Evolutionary conservation across 495 filamentous ascomycete species (phyloP), one percentile per base, ranked within the genome.

Genomic region (Endocarpon pusillum): DNA sequence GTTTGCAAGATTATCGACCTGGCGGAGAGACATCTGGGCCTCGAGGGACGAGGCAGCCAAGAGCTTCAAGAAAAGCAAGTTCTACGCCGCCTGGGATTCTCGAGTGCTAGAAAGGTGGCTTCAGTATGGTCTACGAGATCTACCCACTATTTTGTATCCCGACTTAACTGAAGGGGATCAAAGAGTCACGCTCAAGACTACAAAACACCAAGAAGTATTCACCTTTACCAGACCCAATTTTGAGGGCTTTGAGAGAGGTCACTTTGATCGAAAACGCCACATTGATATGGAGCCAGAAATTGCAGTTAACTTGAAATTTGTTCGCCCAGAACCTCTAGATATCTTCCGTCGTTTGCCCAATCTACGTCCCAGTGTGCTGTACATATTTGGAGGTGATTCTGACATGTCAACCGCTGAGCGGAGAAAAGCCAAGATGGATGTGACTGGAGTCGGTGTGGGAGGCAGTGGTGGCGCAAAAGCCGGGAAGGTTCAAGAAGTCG

Each of bases 361-460:
- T 39, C 55, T 97, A 21, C 68, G 78, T 2, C 83, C 87, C 0
- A 75, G 72, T n/a, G 75, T 79, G 14, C 56, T 94, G 14, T 97
- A 84, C 55, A 58, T 94, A 30, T 84, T 86, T 50, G 87, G 73
- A 19, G 67, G 53, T 4, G 55, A 62, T 21, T 81, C 74, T 7
- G 51, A 69, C 4, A 62, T 94, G 41, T 78, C 70, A 17, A 23
- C 45, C 0, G 71, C 76, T 0, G 38, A 48, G 12, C 53, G 59
- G 55, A 54, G 57, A 17, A 50, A 54, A 6, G 58, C 59, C 21
- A 66, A 63, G 38, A 42, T 68, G 23, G 41, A 53, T 1, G 47
- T 44, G 11, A 69, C 65, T 0, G 65, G 65, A 0, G 54, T 43
- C 1, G 64, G 62, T 2, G 36, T 64, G 3, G 64, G 64, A 4